Evolutionary conservation across 805 yeast species (phyloP).

Genomic region (Saccharomyces cerevisiae): DNA sequence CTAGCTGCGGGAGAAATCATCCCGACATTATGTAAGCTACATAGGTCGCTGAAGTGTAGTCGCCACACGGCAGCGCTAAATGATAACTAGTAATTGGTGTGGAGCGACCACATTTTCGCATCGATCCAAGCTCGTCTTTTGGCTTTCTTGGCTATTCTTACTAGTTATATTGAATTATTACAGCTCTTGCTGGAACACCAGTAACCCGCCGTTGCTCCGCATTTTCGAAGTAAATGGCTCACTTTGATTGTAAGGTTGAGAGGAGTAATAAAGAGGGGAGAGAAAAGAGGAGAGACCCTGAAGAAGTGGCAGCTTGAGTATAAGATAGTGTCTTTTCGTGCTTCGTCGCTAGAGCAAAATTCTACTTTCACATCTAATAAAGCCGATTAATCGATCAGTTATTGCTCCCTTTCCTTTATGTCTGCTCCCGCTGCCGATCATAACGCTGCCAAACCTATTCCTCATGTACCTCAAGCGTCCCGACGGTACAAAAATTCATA

Average conservation of each 20-base stretch:
- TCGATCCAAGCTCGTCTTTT: neutral
- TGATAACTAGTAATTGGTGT: neutral
- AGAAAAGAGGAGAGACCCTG: neutral
- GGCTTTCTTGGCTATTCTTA: neutral
- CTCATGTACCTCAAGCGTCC: constrained; percentile 21
- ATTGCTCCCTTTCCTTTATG: neutral
- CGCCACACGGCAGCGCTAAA: neutral
- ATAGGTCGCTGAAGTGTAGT: neutral
- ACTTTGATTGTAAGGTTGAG: neutral
- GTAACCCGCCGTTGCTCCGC: neutral
- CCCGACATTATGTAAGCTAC: neutral
- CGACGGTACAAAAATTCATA: constrained; percentile 18
- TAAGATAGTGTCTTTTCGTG: neutral
- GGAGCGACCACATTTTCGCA: neutral
- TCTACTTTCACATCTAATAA: too few relatives aligned
- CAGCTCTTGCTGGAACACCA: neutral
- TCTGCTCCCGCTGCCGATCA: neutral
- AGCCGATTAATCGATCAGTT: neutral
- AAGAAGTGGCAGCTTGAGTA: neutral
- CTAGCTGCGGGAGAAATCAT: neutral
- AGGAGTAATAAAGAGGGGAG: neutral
- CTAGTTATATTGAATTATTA: neutral
- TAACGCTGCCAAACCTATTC: neutral
- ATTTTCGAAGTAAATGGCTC: neutral
- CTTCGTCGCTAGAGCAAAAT: neutral